Base-by-base conservation (phyloP, 1,284 basidiomycete species). In the Cryptococcus sp. region DNA sequence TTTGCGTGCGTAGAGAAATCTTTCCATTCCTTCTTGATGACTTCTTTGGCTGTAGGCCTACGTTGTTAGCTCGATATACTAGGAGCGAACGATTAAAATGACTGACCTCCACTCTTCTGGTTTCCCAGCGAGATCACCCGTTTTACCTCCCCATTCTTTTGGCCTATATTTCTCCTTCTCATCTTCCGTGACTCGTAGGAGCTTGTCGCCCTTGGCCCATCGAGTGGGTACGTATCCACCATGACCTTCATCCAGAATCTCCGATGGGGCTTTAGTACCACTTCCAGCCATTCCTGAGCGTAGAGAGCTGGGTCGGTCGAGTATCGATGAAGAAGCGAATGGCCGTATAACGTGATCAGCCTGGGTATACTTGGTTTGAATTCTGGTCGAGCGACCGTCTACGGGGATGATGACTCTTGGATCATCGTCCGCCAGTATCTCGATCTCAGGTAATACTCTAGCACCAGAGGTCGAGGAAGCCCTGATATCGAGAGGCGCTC, bases 51-150 rank as follows among this genome's bases (percentile, higher is more conserved):
- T 7, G 56, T 56, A 2, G 73, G 71, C 23, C 72, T 73, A 49
- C 2, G 16, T 16, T 18, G 14, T 43, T 40, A 53, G 47, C 31
- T 22, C 28, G 16, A 45, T 16, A n/a, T 14, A 4, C 24, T 19
- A 28, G 7, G 5, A 25, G 3, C 3, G 41, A n/a, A 34, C 31
- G 16, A 22, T 18, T 36, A 23, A 34, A 40, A 25, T 2, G 11
- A 72, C 74, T 71, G 64, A 76, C 75, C 52, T 61, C 72, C 73
- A 77, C 24, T 73, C 69, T 23, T 70, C 67, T 2, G 62, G 48
- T 39, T 62, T 60, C 1, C 68, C 72, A 18, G 63, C 69, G 16
- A 66, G 49, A 52, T 68, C 66, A 23, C 69, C 70, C 24, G 65
- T 55, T 48, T 66, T 66, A 4, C 66, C 69, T 19, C 63, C 65